Conservation (phyloP, 2,329 filamentous ascomycete species). For the Epichloe scottii region DNA sequence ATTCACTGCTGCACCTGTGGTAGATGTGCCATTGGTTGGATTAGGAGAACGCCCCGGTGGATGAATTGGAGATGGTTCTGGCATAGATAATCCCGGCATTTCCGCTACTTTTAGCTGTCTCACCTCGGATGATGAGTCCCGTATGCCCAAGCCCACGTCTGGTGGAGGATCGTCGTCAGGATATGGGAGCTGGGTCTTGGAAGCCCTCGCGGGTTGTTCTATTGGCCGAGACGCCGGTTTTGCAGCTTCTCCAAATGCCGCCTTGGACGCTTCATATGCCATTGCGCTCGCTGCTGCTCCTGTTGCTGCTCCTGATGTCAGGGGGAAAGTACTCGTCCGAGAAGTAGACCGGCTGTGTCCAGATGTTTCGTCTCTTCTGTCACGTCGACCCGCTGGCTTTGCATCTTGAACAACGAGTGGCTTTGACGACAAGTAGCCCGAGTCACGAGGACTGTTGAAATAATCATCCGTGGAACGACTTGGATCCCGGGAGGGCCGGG, state of each 20-base stretch:
- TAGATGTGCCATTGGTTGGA: neutral
- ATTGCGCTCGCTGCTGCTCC: constrained; percentile 7
- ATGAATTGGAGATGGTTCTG: constrained; percentile 5
- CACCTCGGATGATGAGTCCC: constrained; percentile 1
- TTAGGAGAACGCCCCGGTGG: neutral
- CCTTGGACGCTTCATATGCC: neutral
- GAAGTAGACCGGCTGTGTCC: constrained; percentile 20
- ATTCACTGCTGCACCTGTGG: constrained; percentile 3
- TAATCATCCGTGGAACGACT: constrained; percentile 29
- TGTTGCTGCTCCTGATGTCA: constrained; percentile 19
- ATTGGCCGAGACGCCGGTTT: constrained; percentile 13
- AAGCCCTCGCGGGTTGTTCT: constrained; percentile 6
- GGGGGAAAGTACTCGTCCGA: constrained; percentile 20
- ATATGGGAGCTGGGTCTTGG: constrained; percentile 21
- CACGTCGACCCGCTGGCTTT: constrained; percentile 9
- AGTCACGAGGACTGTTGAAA: constrained; percentile 16
- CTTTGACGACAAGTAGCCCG: constrained; percentile 20
- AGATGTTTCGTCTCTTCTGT: constrained; percentile 11
- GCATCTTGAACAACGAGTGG: constrained; percentile 24
- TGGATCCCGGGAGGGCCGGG: constrained; percentile 15
- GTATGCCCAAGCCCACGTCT: constrained; percentile 12
- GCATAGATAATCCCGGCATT: constrained; percentile 13
- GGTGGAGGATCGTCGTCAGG: constrained; percentile 23
- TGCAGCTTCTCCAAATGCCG: neutral
- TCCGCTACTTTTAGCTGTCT: constrained; percentile 1